Evolutionary conservation across 345 rosid genomes (phyloP).

Genomic region (Excoecaria cochinchinensis): DNA sequence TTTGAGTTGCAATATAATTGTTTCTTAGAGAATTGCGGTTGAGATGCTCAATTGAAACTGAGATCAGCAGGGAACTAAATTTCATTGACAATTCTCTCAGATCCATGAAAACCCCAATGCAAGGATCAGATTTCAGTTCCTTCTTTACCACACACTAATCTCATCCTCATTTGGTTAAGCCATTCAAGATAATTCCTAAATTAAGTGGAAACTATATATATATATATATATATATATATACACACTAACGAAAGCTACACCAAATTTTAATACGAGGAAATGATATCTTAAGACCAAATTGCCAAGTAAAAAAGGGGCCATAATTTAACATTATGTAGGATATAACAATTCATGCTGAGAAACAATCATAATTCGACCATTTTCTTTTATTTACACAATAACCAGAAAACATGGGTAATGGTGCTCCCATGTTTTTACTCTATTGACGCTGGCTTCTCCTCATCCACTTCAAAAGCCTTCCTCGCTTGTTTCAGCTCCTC

Average conservation of each 20-base stretch:
- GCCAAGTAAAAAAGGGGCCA: too few species aligned
- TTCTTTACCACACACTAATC: too few species aligned
- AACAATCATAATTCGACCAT: background rate
- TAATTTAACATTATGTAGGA: too few species aligned
- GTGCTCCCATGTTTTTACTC: constrained; percentile 29
- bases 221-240: too few species aligned
- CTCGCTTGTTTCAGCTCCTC: constrained; percentile 97
- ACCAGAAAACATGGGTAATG: background rate
- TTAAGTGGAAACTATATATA: too few species aligned
- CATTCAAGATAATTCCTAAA: too few species aligned
- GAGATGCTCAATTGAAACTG: background rate
- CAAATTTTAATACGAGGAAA: too few species aligned
- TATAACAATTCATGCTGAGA: too few species aligned
- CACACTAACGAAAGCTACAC: too few species aligned
- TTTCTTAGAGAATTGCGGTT: background rate
- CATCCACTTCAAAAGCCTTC: constrained; percentile 91
- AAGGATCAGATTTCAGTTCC: background rate
- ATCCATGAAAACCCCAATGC: background rate
- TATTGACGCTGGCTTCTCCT: constrained; percentile 61
- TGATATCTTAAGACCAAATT: too few species aligned
- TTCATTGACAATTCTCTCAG: background rate
- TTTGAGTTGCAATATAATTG: background rate
- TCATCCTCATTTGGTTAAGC: too few species aligned
- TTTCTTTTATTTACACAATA: background rate
- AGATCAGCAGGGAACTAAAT: background rate